phyloP scores from a whole-genome alignment of 805 yeast species.

The Starmera pachycereana region DNA sequence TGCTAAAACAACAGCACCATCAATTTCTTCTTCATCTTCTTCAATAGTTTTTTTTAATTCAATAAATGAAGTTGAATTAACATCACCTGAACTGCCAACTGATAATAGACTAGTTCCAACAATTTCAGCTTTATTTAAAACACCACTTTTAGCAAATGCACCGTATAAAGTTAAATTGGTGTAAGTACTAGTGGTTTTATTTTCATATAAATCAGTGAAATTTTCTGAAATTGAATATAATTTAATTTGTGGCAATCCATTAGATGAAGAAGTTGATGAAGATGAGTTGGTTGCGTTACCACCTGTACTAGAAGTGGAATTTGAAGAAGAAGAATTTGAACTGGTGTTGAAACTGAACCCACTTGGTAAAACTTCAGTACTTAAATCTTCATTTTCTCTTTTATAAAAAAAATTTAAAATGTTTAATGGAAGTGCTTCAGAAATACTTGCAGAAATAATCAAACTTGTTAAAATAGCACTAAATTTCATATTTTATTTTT shows the following conservation, averaged over 20 bases:
- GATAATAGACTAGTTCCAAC: background rate
- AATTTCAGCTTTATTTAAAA: background rate
- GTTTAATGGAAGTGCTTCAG: background rate
- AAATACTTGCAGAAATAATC: background rate
- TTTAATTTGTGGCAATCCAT: conserved; percentile 2
- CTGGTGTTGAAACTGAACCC: background rate
- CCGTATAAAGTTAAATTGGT: background rate
- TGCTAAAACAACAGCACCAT: conserved; percentile 40
- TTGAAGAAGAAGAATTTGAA: background rate
- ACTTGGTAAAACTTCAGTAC: background rate
- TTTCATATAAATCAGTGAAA: conserved; percentile 7
- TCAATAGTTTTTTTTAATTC: conserved; percentile 27
- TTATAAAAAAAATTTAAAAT: background rate
- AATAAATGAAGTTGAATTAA: conserved; percentile 26
- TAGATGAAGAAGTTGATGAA: background rate
- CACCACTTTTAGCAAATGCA: background rate
- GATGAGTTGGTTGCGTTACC: background rate
- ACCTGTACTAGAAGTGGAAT: background rate
- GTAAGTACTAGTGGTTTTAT: conserved; percentile 1
- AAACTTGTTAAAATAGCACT: background rate
- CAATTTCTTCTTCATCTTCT: conserved; percentile 18
- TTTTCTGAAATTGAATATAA: conserved; percentile 8
- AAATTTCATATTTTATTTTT: background rate
- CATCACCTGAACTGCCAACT: conserved; percentile 30
- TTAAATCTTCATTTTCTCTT: background rate